phyloP scores from a whole-genome alignment of 106 monocot species.

The Platanthera zijinensis region DNA sequence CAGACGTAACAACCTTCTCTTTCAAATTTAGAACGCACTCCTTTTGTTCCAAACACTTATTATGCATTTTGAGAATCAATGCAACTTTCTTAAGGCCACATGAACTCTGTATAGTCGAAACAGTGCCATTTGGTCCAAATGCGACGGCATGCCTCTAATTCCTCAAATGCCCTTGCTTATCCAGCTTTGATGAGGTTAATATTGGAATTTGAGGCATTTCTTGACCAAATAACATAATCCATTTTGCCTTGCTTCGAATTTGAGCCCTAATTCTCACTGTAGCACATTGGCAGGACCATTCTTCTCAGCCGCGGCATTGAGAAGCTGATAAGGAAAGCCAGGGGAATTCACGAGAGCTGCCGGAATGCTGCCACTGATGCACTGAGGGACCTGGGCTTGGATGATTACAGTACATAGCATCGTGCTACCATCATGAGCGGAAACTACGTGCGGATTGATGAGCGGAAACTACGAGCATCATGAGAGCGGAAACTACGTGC shows the following conservation, averaged over 20 bases:
- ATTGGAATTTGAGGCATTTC: too few relatives aligned
- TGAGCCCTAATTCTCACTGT: background rate
- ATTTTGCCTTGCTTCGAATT: background rate
- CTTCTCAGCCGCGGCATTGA: conserved; percentile 67
- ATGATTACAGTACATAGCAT: conserved; percentile 62
- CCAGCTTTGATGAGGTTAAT: too few relatives aligned
- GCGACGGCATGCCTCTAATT: too few relatives aligned
- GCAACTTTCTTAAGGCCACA: too few relatives aligned
- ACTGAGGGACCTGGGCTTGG: conserved; percentile 77
- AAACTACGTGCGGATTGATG: background rate
- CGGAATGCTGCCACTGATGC: conserved; percentile 81
- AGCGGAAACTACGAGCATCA: background rate
- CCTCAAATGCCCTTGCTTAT: too few relatives aligned
- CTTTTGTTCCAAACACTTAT: background rate
- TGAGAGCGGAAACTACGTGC: too few relatives aligned
- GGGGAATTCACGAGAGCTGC: conserved; percentile 57
- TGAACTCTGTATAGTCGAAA: too few relatives aligned
- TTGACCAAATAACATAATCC: too few relatives aligned
- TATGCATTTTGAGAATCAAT: background rate
- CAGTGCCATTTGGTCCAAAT: too few relatives aligned
- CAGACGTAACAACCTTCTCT: background rate
- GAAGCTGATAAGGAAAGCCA: conserved; percentile 72
- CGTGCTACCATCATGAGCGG: background rate
- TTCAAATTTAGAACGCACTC: background rate
- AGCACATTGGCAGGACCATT: conserved; percentile 38